Percentiles rank a stretch among this genome's conserved stretches.
Evolutionary conservation across 2,329 filamentous ascomycete genomes (phyloP).

Genomic region (Ceratocystis huliohia): DNA sequence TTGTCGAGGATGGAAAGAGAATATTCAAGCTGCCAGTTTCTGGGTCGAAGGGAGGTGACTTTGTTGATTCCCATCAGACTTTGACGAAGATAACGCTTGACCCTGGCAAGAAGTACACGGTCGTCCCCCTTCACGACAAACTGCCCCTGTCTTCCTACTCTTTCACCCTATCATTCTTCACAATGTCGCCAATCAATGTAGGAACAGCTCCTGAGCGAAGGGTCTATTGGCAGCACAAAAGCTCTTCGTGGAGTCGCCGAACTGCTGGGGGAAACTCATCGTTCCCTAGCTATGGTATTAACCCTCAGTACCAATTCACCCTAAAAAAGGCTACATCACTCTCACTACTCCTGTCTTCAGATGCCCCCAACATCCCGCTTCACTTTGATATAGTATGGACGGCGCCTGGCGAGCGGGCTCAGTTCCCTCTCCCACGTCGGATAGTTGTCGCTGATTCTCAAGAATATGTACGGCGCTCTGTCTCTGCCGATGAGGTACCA

Average conservation of each 20-base stretch:
- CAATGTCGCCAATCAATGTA: slow-evolving; percentile 48
- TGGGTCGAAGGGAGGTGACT: slow-evolving; percentile 58
- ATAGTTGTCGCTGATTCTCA: slow-evolving; percentile 74
- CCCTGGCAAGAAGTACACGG: slow-evolving; percentile 36
- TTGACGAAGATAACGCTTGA: slow-evolving; percentile 52
- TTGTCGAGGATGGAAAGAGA: slow-evolving; percentile 60
- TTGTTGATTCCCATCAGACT: slow-evolving; percentile 86
- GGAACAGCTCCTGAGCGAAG: slow-evolving; percentile 49
- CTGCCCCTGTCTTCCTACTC: slow-evolving; percentile 60
- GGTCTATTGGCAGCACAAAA: slow-evolving; percentile 42
- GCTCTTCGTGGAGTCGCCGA: slow-evolving; percentile 60
- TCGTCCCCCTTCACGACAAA: slow-evolving; percentile 67
- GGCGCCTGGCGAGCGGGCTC: slow-evolving; percentile 50
- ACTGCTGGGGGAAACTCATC: slow-evolving; percentile 77
- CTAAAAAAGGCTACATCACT: slow-evolving; percentile 47
- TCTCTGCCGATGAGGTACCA: slow-evolving; percentile 48
- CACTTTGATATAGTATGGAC: slow-evolving; percentile 79
- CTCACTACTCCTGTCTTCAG: slow-evolving; percentile 60
- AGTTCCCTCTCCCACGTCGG: slow-evolving; percentile 50
- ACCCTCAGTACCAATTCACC: slow-evolving; percentile 70
- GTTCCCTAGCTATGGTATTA: slow-evolving; percentile 63
- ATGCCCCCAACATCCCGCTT: slow-evolving; percentile 54
- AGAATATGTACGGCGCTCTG: slow-evolving; percentile 75
- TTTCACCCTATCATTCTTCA: slow-evolving; percentile 82
- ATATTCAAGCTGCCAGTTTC: slow-evolving; percentile 63